phyloP scores from a whole-genome alignment of 257 asterid species.

The Solanum medicagineum region DNA sequence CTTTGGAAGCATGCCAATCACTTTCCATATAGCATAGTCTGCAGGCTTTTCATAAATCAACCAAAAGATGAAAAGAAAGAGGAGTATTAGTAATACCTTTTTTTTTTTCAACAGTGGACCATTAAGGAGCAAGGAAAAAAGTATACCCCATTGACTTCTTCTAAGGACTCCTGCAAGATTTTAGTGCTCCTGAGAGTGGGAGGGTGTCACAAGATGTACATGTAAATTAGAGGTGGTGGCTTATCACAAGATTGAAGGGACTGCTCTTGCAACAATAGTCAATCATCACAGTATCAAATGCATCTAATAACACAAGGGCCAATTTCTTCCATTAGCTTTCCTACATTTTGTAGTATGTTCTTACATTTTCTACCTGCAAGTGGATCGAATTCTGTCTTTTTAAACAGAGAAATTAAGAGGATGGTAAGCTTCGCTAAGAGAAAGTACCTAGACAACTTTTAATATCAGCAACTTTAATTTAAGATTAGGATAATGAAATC shows the following conservation, averaged over 20 bases:
- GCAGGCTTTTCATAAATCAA: neutral
- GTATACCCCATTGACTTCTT: neutral
- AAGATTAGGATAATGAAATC: neutral
- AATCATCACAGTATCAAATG: neutral
- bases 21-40: neutral
- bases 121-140: neutral
- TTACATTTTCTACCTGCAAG: neutral
- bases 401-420: neutral
- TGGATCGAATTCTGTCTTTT: neutral
- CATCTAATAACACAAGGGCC: neutral
- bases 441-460: neutral
- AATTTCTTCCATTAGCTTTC: neutral
- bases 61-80: neutral
- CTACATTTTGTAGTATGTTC: neutral
- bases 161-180: neutral
- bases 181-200: slow-evolving; percentile 12
- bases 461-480: neutral
- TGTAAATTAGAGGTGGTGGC: neutral
- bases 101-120: neutral
- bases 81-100: neutral
- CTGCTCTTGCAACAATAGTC: neutral
- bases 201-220: neutral
- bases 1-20: neutral
- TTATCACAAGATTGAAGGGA: neutral
- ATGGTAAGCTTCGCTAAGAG: neutral